Evolutionary conservation across 2,329 filamentous ascomycete genomes (phyloP).

Genomic region (Colletotrichum falcatum): DNA sequence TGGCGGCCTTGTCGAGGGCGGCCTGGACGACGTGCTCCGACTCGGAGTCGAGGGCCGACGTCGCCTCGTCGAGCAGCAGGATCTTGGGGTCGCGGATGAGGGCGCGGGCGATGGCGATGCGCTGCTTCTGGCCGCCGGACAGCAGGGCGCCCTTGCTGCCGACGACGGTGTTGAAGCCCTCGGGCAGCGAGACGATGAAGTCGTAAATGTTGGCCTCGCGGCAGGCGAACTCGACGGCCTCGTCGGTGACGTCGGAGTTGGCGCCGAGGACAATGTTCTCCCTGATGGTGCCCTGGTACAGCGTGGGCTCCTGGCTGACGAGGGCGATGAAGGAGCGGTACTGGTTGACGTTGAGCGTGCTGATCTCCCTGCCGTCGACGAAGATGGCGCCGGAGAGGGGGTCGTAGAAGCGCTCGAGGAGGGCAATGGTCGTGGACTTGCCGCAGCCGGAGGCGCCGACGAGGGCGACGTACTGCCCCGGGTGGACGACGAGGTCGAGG

Average conservation of each 20-base stretch:
- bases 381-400: slow-evolving; percentile 83
- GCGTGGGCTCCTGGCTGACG: slow-evolving; percentile 92
- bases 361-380: slow-evolving; percentile 87
- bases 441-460: slow-evolving; percentile 96
- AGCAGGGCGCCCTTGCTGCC: slow-evolving; percentile 88
- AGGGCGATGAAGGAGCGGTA: slow-evolving; percentile 88
- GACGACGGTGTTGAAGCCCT: slow-evolving; percentile 87
- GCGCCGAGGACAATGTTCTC: slow-evolving; percentile 91
- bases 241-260: slow-evolving; percentile 75
- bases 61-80: slow-evolving; percentile 85
- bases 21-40: slow-evolving; percentile 84
- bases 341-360: slow-evolving; percentile 82
- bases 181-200: slow-evolving; percentile 87
- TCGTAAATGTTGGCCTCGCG: slow-evolving; percentile 93
- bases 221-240: slow-evolving; percentile 81
- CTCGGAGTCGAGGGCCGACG: slow-evolving; percentile 80
- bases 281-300: slow-evolving; percentile 91
- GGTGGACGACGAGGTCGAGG: slow-evolving; percentile 78
- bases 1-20: slow-evolving; percentile 83
- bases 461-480: slow-evolving; percentile 87
- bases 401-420: slow-evolving; percentile 96
- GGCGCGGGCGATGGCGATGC: slow-evolving; percentile 92
- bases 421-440: slow-evolving; percentile 91
- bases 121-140: slow-evolving; percentile 93
- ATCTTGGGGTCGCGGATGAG: slow-evolving; percentile 92